A percentile compares a stretch with the other conserved stretches of the same genome.
Conservation (phyloP, 192 early-diverging fungal genomes). For the Coemansia sp. region DNA sequence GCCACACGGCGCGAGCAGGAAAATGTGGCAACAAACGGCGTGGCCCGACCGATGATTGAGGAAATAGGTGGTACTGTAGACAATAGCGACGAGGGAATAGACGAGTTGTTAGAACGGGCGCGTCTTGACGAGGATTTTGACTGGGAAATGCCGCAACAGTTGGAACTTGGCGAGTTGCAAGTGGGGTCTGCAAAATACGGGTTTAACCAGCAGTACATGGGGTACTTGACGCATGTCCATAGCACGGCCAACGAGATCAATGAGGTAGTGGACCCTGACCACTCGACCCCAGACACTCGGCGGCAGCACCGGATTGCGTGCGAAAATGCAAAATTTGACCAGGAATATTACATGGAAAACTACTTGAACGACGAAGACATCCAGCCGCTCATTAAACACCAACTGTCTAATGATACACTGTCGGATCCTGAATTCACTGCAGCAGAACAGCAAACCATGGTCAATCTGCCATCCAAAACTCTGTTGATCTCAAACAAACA, state of each 20-base stretch:
- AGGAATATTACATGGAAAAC: conserved; percentile 90
- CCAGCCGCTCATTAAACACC: conserved; percentile 69
- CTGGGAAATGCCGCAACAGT: conserved; percentile 83
- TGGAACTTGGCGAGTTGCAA: conserved; percentile 19
- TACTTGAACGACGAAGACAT: conserved; percentile 87
- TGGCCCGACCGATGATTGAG: conserved; percentile 35
- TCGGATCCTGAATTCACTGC: conserved; percentile 60
- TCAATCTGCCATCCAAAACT: conserved; percentile 74
- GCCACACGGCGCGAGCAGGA: conserved; percentile 57
- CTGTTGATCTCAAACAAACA: conserved; percentile 67
- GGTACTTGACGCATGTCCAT: conserved; percentile 71
- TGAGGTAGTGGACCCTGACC: conserved; percentile 62
- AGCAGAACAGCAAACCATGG: conserved; percentile 71
- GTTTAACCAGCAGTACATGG: conserved; percentile 84
- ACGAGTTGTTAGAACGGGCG: conserved; percentile 9
- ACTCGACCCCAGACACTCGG: conserved; percentile 42
- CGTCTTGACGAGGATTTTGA: conserved; percentile 64
- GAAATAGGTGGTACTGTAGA: conserved; percentile 17
- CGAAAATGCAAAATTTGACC: conserved; percentile 88
- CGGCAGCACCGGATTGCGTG: conserved; percentile 60
- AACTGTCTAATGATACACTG: conserved; percentile 40
- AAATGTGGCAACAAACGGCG: background rate
- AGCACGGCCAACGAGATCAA: conserved; percentile 73
- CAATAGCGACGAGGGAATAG: conserved; percentile 6
- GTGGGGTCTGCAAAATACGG: conserved; percentile 63